Evolutionary conservation across 148 eudicot species (phyloP), one percentile per base, ranked within the genome.

Genomic region (Vaccinium macrocarpon): DNA sequence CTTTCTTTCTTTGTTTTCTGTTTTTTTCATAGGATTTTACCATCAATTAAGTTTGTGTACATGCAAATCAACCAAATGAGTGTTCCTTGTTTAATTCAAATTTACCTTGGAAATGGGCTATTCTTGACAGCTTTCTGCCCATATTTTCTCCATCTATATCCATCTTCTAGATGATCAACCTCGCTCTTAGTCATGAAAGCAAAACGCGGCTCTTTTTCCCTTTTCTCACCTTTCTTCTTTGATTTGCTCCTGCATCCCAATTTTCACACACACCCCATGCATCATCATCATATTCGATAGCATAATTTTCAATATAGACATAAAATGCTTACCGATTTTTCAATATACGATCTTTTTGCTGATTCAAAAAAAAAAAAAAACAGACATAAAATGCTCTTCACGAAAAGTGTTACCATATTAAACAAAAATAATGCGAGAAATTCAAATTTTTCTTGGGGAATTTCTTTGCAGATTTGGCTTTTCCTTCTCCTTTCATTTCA

Each of bases 171-270:
- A 87, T 91, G 89, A 90, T 91, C 93, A 61, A 91, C 90, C 76
- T 91, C 93, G 61, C 93, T 91, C 82, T 91, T 90, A 11, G 93
- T 91, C 91, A 91, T 89, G 91, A 91, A 91, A 66, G 93, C 91
- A 80, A 89, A 91, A 74, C 91, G 78, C 14, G 89, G 91, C 66
- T 88, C 89, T 27, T 64, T 87, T 84, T 89, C 62, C 86, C 87
- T 88, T 84, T 91, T 91, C 83, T 80, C 90, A 14, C 81, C 85
- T 74, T 91, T 89, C 87, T 91, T 91, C 86, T 90, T 91, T 35
- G 81, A 53, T 81, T 91, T 91, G 78, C 29, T 87, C 84, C 90
- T 88, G 80, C 59, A 55, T 42, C 6, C 32, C 70, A 10, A 64
- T 64, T 64, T 27, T n/a, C 29, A 62, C 70, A 61, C 70, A 64